Base-by-base conservation (phyloP, 164 flowering plant species). In the Vitis amurensis region DNA sequence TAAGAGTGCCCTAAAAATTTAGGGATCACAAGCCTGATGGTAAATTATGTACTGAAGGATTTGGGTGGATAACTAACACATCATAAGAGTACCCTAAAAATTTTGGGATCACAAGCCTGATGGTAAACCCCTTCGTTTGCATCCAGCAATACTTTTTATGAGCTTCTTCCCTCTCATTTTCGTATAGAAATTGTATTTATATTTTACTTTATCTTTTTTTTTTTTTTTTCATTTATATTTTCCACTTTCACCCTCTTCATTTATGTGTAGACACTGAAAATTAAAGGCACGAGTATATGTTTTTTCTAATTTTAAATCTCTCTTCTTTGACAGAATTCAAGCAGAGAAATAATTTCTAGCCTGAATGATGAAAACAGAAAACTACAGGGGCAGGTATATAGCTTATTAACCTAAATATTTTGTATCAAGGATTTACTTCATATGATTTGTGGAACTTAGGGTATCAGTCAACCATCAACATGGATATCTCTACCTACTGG, bases 321-420 rank as follows among this genome's bases (percentile, higher is more conserved):
- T 70, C 27, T 4, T 70, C 31, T 67, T 72, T 71, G 55, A 12
- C 85, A 91, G 97, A 80, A 69, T 61, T 79, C 83, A 64, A 61
- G 72, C 30, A 78, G 71, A 71, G 91, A 85, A 73, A 72, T 63
- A 19, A 71, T 85, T 71, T 72, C 82, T 59, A 78, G 76, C 55
- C 71, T 88, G 80, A 77, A 74, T 55, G 75, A 67, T 69, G 87
- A 81, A 52, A 85, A 82, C 59, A 70, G 77, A 44, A 81, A 58
- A 49, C 80, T 90, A 68, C 76, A 61, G 61, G 57, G 55, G 29
- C 87, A 87, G 94, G 98, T 93, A 85, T 8, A 8, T 44, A 59
- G 15, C 70, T 71, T 61, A 49, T 30, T 63, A 66, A 15, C 68
- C 61, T 55, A 59, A 57, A 63, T 68, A 56, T 23, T 57, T 31